Conservation (phyloP, 805 yeast genomes). For the Metschnikowia baotianmanensis region DNA sequence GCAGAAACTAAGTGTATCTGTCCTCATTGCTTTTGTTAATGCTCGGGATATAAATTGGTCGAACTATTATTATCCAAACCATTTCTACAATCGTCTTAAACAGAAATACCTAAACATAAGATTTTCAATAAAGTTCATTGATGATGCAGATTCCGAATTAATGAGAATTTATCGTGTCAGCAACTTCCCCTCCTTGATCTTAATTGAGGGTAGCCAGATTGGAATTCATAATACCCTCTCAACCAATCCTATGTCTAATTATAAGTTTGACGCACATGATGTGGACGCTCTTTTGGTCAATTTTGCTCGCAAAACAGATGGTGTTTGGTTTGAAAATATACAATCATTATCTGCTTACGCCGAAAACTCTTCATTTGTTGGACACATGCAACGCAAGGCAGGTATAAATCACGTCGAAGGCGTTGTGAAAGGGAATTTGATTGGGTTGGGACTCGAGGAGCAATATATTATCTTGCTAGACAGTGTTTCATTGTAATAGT, state of each 20-base stretch:
- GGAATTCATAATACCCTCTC: constrained; percentile 25
- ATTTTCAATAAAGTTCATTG: constrained; percentile 29
- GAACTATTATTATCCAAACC: constrained; percentile 31
- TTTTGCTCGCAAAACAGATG: constrained; percentile 1
- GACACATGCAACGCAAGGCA: constrained; percentile 15
- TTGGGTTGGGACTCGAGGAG: constrained; percentile 15
- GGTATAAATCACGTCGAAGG: constrained; percentile 15
- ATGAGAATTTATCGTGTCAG: constrained; percentile 27
- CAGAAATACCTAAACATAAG: constrained; percentile 10
- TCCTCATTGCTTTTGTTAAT: constrained; percentile 15
- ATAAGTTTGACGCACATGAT: constrained; percentile 18
- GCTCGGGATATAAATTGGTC: constrained; percentile 27
- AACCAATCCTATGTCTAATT: constrained; percentile 19
- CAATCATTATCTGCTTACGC: constrained; percentile 12
- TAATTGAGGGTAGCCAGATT: constrained; percentile 24
- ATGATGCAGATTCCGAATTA: constrained; percentile 20
- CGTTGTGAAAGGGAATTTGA: constrained; percentile 6
- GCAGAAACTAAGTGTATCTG: background rate
- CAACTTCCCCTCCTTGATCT: constrained; percentile 33
- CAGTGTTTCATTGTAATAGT: constrained; percentile 8
- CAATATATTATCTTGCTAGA: constrained; percentile 20
- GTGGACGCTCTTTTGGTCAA: constrained; percentile 15
- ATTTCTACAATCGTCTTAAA: constrained; percentile 34
- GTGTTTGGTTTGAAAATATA: constrained; percentile 12
- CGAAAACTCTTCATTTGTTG: constrained; percentile 9